A percentile compares a stretch with the other conserved stretches of the same genome.
Conservation (phyloP, 2,329 filamentous ascomycete species). For the Mycocentrospora acerina region DNA sequence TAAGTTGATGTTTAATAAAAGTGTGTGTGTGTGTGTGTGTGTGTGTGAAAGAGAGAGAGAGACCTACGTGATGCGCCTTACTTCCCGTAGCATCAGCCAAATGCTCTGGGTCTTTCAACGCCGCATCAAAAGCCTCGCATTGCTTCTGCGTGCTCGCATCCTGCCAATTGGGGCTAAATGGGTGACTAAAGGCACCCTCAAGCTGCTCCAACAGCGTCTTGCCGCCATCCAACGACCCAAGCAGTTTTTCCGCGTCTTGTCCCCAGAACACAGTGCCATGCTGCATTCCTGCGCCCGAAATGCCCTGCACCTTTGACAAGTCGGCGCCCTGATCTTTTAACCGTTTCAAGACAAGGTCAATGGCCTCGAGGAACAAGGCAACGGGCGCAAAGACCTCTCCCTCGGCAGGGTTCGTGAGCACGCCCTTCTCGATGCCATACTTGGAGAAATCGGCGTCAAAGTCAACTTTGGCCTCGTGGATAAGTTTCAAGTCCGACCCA, state of each 20-base stretch:
- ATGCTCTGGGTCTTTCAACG: conserved; percentile 64
- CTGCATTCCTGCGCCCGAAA: conserved; percentile 94
- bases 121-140: conserved; percentile 82
- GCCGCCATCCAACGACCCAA: conserved; percentile 61
- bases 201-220: conserved; percentile 73
- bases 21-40: no score
- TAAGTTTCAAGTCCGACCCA: conserved; percentile 75
- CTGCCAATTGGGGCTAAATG: conserved; percentile 95
- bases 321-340: conserved; percentile 70
- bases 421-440: conserved; percentile 79
- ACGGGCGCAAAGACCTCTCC: conserved; percentile 92
- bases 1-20: no score
- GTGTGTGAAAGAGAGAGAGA: not conserved
- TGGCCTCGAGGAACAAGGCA: conserved; percentile 88
- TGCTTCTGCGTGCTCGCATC: conserved; percentile 92
- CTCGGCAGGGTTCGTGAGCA: conserved; percentile 76
- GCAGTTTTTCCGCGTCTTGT: conserved; percentile 63
- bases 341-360: conserved; percentile 79
- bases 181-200: conserved; percentile 70
- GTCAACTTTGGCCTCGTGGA: conserved; percentile 86
- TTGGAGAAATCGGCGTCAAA: conserved; percentile 82
- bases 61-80: conserved; percentile 84
- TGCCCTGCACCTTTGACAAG: conserved; percentile 72
- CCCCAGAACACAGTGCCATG: conserved; percentile 98
- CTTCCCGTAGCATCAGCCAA: conserved; percentile 84